Conservation (phyloP, 345 rosid species). For the Diplotaxis tenuifolia region DNA sequence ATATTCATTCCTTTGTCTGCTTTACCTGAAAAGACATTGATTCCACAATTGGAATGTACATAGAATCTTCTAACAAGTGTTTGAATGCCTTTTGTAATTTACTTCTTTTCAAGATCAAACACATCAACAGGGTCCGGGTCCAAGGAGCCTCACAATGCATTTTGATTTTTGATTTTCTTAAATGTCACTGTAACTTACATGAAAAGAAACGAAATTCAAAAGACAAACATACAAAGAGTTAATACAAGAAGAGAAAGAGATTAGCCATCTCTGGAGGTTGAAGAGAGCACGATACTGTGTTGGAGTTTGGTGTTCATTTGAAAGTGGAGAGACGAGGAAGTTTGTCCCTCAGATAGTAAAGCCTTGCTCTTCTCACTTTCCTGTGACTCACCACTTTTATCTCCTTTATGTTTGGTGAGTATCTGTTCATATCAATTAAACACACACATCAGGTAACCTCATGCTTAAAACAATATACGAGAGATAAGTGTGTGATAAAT, state of each 20-base stretch:
- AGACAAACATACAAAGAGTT: neutral
- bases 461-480: neutral
- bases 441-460: conserved; percentile 1
- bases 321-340: conserved; percentile 94
- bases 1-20: conserved; percentile 12
- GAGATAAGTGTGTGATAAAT: neutral
- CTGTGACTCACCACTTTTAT: conserved; percentile 64
- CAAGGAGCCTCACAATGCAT: conserved; percentile 4
- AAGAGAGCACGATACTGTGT: conserved; percentile 8
- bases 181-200: neutral
- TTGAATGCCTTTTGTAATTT: neutral
- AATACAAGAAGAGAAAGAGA: neutral
- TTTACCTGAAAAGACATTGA: neutral
- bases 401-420: conserved; percentile 84
- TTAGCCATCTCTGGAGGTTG: conserved; percentile 8
- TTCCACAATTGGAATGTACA: neutral
- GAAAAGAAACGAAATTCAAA: neutral
- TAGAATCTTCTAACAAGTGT: neutral
- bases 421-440: conserved; percentile 42
- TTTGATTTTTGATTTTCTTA: conserved; percentile 15
- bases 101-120: conserved; percentile 1
- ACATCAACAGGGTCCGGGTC: neutral
- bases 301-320: conserved; percentile 48
- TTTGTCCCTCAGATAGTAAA: conserved; percentile 85
- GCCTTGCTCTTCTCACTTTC: conserved; percentile 89